A percentile compares a stretch with the other conserved stretches of the same genome.
phyloP scores from a whole-genome alignment of 345 rosid species.

The Heritiera littoralis region DNA sequence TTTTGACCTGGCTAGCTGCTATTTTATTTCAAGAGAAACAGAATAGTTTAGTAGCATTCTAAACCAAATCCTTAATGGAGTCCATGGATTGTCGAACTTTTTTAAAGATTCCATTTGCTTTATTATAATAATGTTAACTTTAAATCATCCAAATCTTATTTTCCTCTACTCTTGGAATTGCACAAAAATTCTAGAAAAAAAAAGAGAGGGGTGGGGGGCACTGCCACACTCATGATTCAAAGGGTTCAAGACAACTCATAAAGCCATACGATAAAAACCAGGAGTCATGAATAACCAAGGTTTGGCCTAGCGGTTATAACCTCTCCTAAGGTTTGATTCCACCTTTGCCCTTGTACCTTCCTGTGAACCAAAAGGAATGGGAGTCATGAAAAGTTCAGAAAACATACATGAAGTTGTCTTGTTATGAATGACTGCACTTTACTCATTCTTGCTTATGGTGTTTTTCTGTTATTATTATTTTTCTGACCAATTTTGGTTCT shows the following conservation, averaged over 20 bases:
- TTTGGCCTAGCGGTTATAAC: too few species aligned
- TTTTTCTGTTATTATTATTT: background rate
- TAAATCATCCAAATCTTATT: background rate
- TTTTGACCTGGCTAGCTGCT: background rate
- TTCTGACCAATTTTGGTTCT: background rate
- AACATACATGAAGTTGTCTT: background rate
- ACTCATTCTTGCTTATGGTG: constrained; percentile 1
- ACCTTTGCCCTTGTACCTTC: too few species aligned
- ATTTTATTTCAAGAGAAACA: background rate
- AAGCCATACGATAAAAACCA: background rate
- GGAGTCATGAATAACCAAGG: background rate
- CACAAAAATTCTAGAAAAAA: background rate
- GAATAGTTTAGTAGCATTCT: background rate
- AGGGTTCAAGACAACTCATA: background rate
- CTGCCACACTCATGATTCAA: background rate
- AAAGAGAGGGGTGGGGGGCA: too few species aligned
- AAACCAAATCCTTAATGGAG: background rate
- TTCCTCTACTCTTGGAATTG: background rate
- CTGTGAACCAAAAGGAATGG: too few species aligned
- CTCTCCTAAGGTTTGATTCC: too few species aligned
- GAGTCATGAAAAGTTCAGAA: background rate
- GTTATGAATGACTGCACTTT: background rate
- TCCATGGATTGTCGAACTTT: background rate
- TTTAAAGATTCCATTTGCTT: background rate
- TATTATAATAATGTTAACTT: background rate